Conservation (phyloP, 139 green algal genomes). For the Ettlia oleoabundans region DNA sequence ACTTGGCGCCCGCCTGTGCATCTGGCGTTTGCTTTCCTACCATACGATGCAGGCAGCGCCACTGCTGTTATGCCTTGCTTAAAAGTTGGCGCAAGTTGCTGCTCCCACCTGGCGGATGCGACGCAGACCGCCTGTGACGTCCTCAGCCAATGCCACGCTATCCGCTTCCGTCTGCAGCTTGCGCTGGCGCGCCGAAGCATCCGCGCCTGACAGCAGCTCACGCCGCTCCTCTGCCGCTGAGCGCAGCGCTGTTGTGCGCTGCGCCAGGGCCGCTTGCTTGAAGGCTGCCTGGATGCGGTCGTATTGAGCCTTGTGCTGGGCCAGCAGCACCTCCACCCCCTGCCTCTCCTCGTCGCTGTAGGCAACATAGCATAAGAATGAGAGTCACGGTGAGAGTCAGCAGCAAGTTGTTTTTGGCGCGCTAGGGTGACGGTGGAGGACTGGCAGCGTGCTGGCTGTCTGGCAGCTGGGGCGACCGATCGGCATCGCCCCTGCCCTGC, state of each 20-base stretch:
- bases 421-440: too few species aligned
- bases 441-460: too few species aligned
- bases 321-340: slow-evolving; percentile 46
- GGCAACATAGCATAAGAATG: background rate
- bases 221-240: slow-evolving; percentile 20
- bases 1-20: too few species aligned
- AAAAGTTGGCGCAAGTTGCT: background rate
- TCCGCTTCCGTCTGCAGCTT: slow-evolving; percentile 56
- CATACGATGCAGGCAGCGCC: too few species aligned
- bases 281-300: slow-evolving; percentile 32
- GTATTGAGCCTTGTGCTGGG: slow-evolving; percentile 36
- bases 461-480: too few species aligned
- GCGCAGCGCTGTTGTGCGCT: slow-evolving; percentile 5
- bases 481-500: background rate
- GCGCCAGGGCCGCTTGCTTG: slow-evolving; percentile 27
- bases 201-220: slow-evolving; percentile 40
- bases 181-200: slow-evolving; percentile 41
- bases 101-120: slow-evolving; percentile 66
- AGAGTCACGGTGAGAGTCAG: background rate
- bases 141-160: slow-evolving; percentile 49
- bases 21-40: too few species aligned
- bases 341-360: slow-evolving; percentile 66
- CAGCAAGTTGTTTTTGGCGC: too few species aligned
- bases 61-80: background rate
- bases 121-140: slow-evolving; percentile 72